A percentile compares a stretch with the other conserved stretches of the same genome.
Evolutionary conservation across 2,329 filamentous ascomycete genomes (phyloP).

Genomic region (Periconia sp.): DNA sequence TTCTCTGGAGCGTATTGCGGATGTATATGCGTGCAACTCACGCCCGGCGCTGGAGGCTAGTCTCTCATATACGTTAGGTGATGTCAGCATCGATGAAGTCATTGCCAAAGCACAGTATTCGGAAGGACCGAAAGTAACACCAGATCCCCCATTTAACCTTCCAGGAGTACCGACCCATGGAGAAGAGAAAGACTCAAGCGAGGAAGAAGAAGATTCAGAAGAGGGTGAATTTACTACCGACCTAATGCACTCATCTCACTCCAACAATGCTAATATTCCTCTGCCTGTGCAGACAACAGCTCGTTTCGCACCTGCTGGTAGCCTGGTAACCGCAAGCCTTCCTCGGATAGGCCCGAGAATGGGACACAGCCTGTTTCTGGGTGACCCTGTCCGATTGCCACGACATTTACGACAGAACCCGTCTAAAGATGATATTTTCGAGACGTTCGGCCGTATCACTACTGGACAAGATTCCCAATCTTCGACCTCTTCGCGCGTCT

Average conservation of each 20-base stretch:
- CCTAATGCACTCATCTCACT: constrained; percentile 59
- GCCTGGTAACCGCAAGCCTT: constrained; percentile 53
- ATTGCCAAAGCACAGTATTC: constrained; percentile 56
- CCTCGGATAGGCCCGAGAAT: constrained; percentile 55
- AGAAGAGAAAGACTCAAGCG: constrained; percentile 79
- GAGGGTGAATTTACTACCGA: constrained; percentile 52
- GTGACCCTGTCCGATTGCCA: constrained; percentile 35
- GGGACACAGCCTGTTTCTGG: constrained; percentile 27
- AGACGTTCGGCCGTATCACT: constrained; percentile 64
- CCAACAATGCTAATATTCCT: constrained; percentile 70
- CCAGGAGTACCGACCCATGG: constrained; percentile 31
- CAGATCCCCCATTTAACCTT: constrained; percentile 26
- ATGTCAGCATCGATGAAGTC: constrained; percentile 64
- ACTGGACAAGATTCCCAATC: constrained; percentile 31
- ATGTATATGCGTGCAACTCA: constrained; percentile 59
- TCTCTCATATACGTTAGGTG: constrained; percentile 66
- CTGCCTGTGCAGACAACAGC: constrained; percentile 65
- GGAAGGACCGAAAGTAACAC: constrained; percentile 54
- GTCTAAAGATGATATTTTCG: constrained; percentile 61
- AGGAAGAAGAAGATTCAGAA: constrained; percentile 76
- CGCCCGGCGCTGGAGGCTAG: constrained; percentile 66
- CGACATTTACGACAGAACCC: constrained; percentile 30
- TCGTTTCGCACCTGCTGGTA: constrained; percentile 63
- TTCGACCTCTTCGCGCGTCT: constrained; percentile 33
- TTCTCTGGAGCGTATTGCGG: constrained; percentile 62